Percentiles rank a stretch among this genome's conserved stretches.
Conservation (phyloP, 768 basidiomycete genomes). For the Termitomyces sp. region DNA sequence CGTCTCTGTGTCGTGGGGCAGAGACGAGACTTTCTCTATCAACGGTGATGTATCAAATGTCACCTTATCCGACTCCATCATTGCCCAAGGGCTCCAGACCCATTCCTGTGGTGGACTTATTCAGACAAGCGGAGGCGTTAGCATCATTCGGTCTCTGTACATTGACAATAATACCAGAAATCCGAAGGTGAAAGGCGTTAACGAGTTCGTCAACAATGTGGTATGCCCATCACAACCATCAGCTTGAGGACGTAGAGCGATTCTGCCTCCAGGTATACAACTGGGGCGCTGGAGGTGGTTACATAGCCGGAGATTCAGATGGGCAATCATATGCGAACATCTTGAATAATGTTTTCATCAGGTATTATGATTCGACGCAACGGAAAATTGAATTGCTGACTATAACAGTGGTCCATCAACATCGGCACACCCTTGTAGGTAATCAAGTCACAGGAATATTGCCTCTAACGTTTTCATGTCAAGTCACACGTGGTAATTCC, state of each 20-base stretch:
- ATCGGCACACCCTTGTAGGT: conserved; percentile 20
- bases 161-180: conserved; percentile 32
- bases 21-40: conserved; percentile 30
- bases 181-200: conserved; percentile 31
- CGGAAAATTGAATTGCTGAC: neutral
- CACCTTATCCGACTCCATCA: conserved; percentile 31
- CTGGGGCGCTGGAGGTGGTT: conserved; percentile 29
- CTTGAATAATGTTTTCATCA: conserved; percentile 29
- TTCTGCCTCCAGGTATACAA: conserved; percentile 23
- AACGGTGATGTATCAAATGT: conserved; percentile 31
- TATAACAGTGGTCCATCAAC: conserved; percentile 25
- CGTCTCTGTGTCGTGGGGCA: conserved; percentile 28
- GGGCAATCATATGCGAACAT: conserved; percentile 29
- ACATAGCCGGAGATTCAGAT: conserved; percentile 30
- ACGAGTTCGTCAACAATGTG: conserved; percentile 31
- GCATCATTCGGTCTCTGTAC: conserved; percentile 29
- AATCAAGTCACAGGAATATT: neutral
- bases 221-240: conserved; percentile 12
- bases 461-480: neutral
- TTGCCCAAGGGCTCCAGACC: conserved; percentile 30
- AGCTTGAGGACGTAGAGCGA: neutral
- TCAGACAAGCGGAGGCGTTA: conserved; percentile 29
- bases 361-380: conserved; percentile 4
- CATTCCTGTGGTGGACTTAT: conserved; percentile 31
- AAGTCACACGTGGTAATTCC: conserved; percentile 29